A percentile compares a stretch with the other conserved stretches of the same genome.
phyloP scores from a whole-genome alignment of 1,139 yeast genomes.

The Magnusiomyces tetraspermus region DNA sequence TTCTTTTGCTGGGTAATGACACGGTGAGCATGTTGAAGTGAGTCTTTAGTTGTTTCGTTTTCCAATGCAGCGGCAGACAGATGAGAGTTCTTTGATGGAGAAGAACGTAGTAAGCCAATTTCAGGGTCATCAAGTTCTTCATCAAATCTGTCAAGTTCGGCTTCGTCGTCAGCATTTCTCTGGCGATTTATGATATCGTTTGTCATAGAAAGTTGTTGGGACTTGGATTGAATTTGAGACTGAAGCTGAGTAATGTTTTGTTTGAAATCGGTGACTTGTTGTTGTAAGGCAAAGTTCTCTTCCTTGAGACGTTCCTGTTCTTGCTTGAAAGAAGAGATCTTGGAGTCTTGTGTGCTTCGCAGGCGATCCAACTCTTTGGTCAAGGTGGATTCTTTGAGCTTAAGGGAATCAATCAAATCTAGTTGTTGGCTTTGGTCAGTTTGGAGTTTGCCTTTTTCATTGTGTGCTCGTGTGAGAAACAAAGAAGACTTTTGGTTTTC shows the following conservation, averaged over 20 bases:
- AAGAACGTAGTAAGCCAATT: constrained; percentile 27
- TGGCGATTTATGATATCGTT: constrained; percentile 1
- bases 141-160: background rate
- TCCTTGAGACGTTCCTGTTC: constrained; percentile 21
- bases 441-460: constrained; percentile 23
- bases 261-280: constrained; percentile 15
- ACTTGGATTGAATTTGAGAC: constrained; percentile 27
- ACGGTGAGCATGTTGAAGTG: constrained; percentile 56
- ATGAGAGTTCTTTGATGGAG: constrained; percentile 40
- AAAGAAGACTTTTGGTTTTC: constrained; percentile 30
- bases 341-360: constrained; percentile 21
- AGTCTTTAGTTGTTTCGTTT: constrained; percentile 56
- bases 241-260: constrained; percentile 24
- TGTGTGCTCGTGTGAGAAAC: constrained; percentile 22
- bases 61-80: constrained; percentile 48
- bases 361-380: constrained; percentile 23
- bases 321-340: constrained; percentile 17
- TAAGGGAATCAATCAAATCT: constrained; percentile 29
- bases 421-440: constrained; percentile 25
- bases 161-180: background rate
- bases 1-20: constrained; percentile 24
- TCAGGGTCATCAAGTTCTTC: background rate
- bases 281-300: constrained; percentile 22
- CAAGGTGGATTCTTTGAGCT: constrained; percentile 25
- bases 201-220: constrained; percentile 1